A percentile compares a stretch with the other conserved stretches of the same genome.
Conservation (phyloP, 2,329 filamentous ascomycete genomes). For the Fusarium staphyleae region DNA sequence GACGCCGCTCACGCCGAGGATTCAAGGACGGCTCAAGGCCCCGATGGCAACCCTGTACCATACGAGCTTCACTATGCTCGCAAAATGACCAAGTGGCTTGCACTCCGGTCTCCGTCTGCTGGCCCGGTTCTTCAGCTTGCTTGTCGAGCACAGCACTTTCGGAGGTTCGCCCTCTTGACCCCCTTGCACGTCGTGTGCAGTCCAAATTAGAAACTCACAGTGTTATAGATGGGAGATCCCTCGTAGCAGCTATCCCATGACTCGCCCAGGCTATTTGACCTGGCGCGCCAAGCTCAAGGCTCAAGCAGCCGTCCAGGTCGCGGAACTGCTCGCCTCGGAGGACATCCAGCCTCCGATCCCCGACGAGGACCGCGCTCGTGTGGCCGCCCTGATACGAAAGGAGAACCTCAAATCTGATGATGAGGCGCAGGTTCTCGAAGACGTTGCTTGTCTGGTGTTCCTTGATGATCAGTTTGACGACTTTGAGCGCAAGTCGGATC, state of each 20-base stretch:
- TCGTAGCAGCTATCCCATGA: conserved; percentile 75
- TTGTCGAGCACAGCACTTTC: conserved; percentile 84
- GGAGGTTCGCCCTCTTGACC: conserved; percentile 55
- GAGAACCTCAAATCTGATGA: conserved; percentile 67
- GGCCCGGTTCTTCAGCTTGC: conserved; percentile 75
- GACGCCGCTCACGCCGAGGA: conserved; percentile 65
- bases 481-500: conserved; percentile 71
- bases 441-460: conserved; percentile 87
- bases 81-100: conserved; percentile 79
- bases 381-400: conserved; percentile 79
- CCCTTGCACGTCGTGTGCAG: background rate
- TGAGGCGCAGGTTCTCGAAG: conserved; percentile 80
- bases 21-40: conserved; percentile 49
- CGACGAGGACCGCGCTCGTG: conserved; percentile 62
- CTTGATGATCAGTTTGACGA: conserved; percentile 85
- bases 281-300: conserved; percentile 80
- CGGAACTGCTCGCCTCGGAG: conserved; percentile 58
- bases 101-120: conserved; percentile 64
- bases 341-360: conserved; percentile 49
- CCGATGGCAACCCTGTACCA: conserved; percentile 58
- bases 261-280: conserved; percentile 76
- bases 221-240: conserved; percentile 75
- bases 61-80: conserved; percentile 85
- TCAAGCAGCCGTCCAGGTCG: conserved; percentile 63
- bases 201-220: background rate